These are phyloP conservation scores for Agrostemma githago DNA, from an alignment of 148 eudicot genomes.

Conservation along the genomic window DNA sequence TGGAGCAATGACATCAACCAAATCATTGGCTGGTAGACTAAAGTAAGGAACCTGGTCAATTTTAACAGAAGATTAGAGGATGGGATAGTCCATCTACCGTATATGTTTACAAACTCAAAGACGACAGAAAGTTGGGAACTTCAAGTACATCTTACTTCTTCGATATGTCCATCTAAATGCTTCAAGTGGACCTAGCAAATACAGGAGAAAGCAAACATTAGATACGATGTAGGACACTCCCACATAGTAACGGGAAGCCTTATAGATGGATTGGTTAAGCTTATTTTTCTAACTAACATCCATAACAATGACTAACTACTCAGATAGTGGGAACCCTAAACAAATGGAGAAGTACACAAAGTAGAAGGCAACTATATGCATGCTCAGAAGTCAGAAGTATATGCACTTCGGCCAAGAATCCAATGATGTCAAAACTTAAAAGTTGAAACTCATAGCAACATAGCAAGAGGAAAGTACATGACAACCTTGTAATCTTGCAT, in stretches of 20 bases:
- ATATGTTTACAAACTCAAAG: slow-evolving; percentile 4
- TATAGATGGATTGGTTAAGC: neutral
- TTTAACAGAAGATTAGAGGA: slow-evolving; percentile 5
- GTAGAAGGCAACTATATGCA: neutral
- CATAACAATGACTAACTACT: neutral
- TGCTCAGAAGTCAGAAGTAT: neutral
- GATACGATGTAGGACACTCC: neutral
- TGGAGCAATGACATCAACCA: slow-evolving; percentile 97
- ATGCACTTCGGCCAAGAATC: neutral
- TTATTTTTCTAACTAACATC: neutral
- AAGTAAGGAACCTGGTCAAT: slow-evolving; percentile 88
- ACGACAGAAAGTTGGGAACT: slow-evolving; percentile 2
- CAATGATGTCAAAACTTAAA: neutral
- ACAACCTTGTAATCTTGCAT: slow-evolving; percentile 99
- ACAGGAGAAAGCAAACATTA: slow-evolving; percentile 3
- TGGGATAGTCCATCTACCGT: slow-evolving; percentile 25
- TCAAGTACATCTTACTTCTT: slow-evolving; percentile 57
- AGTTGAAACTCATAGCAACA: slow-evolving; percentile 1
- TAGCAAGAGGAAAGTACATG: neutral
- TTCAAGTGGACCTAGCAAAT: slow-evolving; percentile 78
- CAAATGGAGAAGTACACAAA: neutral
- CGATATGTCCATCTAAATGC: slow-evolving; percentile 98
- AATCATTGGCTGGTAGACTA: slow-evolving; percentile 89
- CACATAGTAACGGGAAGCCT: neutral
- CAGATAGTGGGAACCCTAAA: slow-evolving; percentile 5